phyloP scores from a whole-genome alignment of 225 moss, liverwort and hornwort genomes.

The Anthoceros angustus region DNA sequence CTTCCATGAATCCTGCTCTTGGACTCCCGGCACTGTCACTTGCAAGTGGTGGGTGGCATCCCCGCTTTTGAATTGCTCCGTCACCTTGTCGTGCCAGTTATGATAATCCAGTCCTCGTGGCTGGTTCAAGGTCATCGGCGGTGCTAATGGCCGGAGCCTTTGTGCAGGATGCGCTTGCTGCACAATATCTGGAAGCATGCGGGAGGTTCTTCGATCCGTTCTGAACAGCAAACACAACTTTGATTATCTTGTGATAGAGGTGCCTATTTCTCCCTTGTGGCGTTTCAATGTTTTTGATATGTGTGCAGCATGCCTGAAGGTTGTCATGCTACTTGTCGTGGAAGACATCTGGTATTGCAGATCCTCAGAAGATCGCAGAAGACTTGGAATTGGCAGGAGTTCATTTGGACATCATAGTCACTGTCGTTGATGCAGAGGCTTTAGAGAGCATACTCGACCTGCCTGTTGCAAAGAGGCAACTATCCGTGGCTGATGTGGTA shows the following conservation, averaged over 20 bases:
- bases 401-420: constrained; percentile 26
- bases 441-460: constrained; percentile 21
- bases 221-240: constrained; percentile 19
- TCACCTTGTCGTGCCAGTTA: neutral
- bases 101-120: constrained; percentile 1
- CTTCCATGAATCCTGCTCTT: constrained; percentile 14
- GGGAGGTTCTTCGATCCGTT: constrained; percentile 16
- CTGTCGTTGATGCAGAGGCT: constrained; percentile 32
- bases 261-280: constrained; percentile 1
- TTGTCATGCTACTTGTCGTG: neutral
- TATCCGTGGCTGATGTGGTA: constrained; percentile 26
- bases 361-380: constrained; percentile 24
- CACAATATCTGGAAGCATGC: constrained; percentile 13
- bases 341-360: constrained; percentile 28
- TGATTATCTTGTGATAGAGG: constrained; percentile 29
- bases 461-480: constrained; percentile 24
- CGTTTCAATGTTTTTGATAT: neutral
- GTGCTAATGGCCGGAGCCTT: neutral
- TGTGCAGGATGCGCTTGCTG: constrained; percentile 26
- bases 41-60: neutral
- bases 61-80: neutral
- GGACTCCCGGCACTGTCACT: constrained; percentile 10
- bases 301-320: neutral
- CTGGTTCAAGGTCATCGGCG: constrained; percentile 6
- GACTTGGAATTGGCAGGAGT: constrained; percentile 26